phyloP scores from a whole-genome alignment of 2,329 filamentous ascomycete genomes.

The Fusarium fujikuroi region DNA sequence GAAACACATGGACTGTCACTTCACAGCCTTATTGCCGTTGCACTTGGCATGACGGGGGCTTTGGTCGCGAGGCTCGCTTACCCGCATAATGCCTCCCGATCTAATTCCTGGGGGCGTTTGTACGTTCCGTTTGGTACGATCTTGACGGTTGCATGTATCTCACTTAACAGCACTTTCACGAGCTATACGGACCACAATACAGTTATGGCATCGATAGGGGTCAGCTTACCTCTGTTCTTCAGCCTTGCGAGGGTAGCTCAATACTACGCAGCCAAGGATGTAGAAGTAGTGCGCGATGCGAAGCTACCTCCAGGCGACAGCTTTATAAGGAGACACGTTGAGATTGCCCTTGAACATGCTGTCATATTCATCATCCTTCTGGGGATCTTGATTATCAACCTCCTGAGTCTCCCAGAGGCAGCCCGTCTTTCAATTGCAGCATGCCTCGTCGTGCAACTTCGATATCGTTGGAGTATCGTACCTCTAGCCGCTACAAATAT shows the following conservation, averaged over 20 bases:
- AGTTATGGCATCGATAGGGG: constrained; percentile 24
- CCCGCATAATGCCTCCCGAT: constrained; percentile 1
- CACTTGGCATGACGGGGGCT: constrained; percentile 30
- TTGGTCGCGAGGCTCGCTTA: constrained; percentile 6
- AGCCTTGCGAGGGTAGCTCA: constrained; percentile 30
- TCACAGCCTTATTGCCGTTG: constrained; percentile 17
- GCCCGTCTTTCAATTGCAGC: constrained; percentile 28
- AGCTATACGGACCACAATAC: background rate
- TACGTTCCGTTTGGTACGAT: constrained; percentile 30
- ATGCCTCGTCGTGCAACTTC: constrained; percentile 25
- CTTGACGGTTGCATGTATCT: background rate
- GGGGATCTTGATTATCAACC: background rate
- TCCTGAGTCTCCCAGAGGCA: constrained; percentile 17
- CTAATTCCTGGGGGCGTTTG: constrained; percentile 34
- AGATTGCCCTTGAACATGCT: constrained; percentile 10
- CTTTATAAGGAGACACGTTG: constrained; percentile 9
- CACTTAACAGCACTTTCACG: background rate
- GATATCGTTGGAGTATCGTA: background rate
- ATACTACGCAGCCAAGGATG: constrained; percentile 30
- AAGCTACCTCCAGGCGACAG: background rate
- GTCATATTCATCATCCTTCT: constrained; percentile 16
- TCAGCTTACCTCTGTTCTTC: constrained; percentile 36
- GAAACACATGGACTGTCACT: constrained; percentile 22
- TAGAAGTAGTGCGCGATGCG: background rate
- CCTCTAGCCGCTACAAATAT: background rate